Conservation (phyloP, 2,329 filamentous ascomycete species). For the Fusarium irregulare region DNA sequence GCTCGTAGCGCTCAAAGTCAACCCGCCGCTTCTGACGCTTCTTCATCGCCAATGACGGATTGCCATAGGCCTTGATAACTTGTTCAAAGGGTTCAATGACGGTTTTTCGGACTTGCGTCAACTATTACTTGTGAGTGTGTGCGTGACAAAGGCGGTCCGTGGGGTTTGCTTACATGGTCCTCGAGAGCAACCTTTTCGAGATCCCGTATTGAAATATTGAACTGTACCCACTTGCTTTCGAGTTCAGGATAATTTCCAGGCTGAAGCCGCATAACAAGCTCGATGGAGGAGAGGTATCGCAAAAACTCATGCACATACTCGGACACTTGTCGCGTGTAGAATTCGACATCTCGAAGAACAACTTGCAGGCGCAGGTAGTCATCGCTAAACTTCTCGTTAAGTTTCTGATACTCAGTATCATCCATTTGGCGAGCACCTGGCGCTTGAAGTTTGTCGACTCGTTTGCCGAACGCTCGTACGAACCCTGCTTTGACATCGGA, state of each 20-base stretch:
- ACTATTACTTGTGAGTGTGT: conserved; percentile 50
- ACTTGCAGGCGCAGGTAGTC: conserved; percentile 94
- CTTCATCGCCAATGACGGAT: conserved; percentile 89
- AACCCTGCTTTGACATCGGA: conserved; percentile 87
- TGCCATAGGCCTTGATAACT: conserved; percentile 82
- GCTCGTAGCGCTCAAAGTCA: conserved; percentile 85
- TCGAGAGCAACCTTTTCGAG: conserved; percentile 85
- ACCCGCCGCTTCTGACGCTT: conserved; percentile 93
- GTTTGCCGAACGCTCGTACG: conserved; percentile 88
- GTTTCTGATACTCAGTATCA: conserved; percentile 82
- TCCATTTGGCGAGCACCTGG: conserved; percentile 71
- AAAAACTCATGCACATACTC: conserved; percentile 85
- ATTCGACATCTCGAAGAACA: conserved; percentile 92
- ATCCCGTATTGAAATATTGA: conserved; percentile 88
- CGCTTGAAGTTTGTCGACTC: conserved; percentile 84
- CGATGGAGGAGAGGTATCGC: conserved; percentile 83
- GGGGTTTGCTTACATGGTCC: conserved; percentile 74
- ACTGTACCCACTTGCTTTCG: conserved; percentile 93
- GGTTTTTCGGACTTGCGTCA: conserved; percentile 77
- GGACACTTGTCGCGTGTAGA: conserved; percentile 84
- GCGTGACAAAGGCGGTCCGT: neutral
- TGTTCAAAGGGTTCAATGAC: conserved; percentile 87
- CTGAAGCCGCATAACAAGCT: conserved; percentile 79
- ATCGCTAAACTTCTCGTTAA: conserved; percentile 88
- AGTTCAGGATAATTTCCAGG: conserved; percentile 83